These are phyloP conservation scores for Staphylotrichum tortipilum DNA, from an alignment of 495 filamentous ascomycete genomes.

Conservation along the genomic window DNA sequence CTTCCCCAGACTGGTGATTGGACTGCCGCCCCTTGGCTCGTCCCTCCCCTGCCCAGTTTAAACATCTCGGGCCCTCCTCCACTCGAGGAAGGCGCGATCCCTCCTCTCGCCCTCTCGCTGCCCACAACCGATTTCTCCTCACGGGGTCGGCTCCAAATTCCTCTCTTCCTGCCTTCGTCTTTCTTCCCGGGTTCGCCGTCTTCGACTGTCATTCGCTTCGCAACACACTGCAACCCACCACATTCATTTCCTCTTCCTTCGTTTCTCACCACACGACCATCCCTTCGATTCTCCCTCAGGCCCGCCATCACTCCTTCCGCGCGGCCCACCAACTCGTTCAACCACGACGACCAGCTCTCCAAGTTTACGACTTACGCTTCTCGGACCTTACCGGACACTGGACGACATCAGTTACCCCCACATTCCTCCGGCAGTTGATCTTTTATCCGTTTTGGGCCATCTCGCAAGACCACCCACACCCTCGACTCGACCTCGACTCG, in stretches of 20 bases:
- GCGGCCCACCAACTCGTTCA: not conserved
- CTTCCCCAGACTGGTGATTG: not conserved
- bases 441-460: too few species aligned
- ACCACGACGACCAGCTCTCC: not conserved
- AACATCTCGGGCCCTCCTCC: conserved; percentile 5
- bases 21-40: not conserved
- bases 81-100: not conserved
- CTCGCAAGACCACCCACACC: too few species aligned
- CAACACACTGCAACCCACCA: conserved; percentile 1
- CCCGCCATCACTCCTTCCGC: conserved; percentile 9
- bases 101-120: not conserved
- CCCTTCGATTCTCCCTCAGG: conserved; percentile 6
- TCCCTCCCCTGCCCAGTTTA: not conserved
- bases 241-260: conserved; percentile 3
- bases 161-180: not conserved
- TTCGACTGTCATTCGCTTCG: too few species aligned
- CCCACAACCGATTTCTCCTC: conserved; percentile 2
- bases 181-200: not conserved
- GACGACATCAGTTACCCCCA: not conserved
- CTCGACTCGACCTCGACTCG: too few species aligned
- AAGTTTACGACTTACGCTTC: too few species aligned
- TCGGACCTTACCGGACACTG: too few species aligned
- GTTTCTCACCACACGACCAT: not conserved
- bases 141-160: conserved; percentile 4
- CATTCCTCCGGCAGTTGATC: too few species aligned